phyloP scores from a whole-genome alignment of 2,329 filamentous ascomycete genomes.

The Ambrosiella xylebori region DNA sequence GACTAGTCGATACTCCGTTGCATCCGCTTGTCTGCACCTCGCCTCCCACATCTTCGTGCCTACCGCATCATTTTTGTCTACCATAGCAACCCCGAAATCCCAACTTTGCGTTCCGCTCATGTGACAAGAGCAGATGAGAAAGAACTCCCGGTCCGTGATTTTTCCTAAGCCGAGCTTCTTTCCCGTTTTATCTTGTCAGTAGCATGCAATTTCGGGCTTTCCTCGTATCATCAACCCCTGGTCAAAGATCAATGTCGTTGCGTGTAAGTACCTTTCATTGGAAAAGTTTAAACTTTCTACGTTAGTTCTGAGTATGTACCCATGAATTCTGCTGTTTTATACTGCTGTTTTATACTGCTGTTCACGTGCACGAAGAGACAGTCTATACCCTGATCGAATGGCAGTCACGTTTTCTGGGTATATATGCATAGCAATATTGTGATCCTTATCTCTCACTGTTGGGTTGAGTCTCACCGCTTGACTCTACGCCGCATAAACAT shows the following conservation, averaged over 20 bases:
- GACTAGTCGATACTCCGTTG: no score
- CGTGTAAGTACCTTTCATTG: not conserved
- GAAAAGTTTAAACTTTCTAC: not conserved
- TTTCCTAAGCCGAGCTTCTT: not conserved
- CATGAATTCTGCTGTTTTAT: no score
- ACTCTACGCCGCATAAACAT: not conserved
- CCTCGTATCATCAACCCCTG: not conserved
- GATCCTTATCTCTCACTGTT: not conserved
- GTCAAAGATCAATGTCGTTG: not conserved
- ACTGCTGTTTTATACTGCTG: no score
- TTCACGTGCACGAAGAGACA: no score
- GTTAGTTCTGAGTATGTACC: no score
- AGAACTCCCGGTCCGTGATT: not conserved
- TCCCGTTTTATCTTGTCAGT: not conserved
- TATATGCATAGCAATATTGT: not conserved
- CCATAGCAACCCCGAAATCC: not conserved
- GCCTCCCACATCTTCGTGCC: not conserved
- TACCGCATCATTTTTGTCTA: not conserved
- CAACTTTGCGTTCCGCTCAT: not conserved
- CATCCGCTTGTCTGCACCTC: not conserved
- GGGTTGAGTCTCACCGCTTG: not conserved
- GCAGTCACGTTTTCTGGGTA: no score
- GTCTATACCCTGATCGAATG: no score
- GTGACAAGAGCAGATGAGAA: not conserved
- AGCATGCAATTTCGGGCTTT: not conserved